Evolutionary conservation across 2,329 filamentous ascomycete genomes (phyloP), one percentile per base, ranked within the genome.

Genomic region (Seiridium cupressi): DNA sequence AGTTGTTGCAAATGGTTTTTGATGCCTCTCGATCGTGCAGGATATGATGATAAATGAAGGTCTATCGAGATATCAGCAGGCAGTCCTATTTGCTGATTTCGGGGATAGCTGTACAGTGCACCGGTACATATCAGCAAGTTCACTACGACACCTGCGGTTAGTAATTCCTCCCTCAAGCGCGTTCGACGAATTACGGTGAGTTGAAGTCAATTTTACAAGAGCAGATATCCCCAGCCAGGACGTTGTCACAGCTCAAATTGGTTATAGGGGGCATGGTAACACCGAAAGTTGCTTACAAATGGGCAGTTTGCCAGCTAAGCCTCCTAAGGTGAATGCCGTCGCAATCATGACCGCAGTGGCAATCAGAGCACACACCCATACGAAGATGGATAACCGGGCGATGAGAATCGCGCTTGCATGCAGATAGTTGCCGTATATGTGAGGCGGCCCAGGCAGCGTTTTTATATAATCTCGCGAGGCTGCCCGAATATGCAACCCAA

Each of bases 361-460:
- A 5, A 73, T 63, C 2, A 74, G 48, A 31, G 70, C 68, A 1
- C 68, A 66, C 7, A 70, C 57, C 73, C 73, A 75, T 7, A 68
- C 60, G 1, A 62, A 63, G 18, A 74, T 69, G 3, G 63, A 62
- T 1, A 74, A 59, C 6, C 73, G 67, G 32, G 69, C 62, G 18
- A 73, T 51, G 7, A 75, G 60, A 32, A 73, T 63, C 3, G 71
- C 71, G 32, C 64, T 68, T 32, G 68, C 68, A 31, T 72, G 72
- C 6, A 72, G 61, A 56, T 70, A 70, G 11, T 70, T 61, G 10
- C 69, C 70, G 36, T 68, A 66, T 34, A 70, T 61, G 60, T 71
- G 69, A 2, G 71, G 69, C 4, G 71, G 64, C 1, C 66, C 64
- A 1, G 60, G 60, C 2, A 65, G 64, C 36, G 57, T 62, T 18